phyloP scores from a whole-genome alignment of 2,329 filamentous ascomycete genomes.

The Monilinia polystroma region DNA sequence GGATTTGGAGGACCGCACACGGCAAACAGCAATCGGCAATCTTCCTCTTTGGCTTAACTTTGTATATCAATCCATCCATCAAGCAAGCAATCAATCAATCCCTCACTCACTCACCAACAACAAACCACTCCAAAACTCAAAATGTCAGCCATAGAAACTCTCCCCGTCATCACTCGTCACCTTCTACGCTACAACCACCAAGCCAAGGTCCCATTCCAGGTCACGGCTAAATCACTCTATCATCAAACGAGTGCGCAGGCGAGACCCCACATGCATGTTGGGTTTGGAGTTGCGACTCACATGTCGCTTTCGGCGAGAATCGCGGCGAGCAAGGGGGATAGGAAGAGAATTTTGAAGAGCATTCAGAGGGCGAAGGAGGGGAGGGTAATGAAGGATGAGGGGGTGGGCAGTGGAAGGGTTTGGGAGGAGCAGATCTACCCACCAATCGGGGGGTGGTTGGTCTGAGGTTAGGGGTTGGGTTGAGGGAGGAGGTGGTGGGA shows the following conservation, averaged over 20 bases:
- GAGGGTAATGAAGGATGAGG: neutral
- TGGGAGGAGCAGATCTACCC: conserved; percentile 18
- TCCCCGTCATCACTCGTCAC: conserved; percentile 6
- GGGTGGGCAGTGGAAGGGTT: neutral
- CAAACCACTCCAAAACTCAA: neutral
- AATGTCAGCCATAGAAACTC: neutral
- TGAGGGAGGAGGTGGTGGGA: neutral
- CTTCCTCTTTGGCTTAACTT: too few species aligned
- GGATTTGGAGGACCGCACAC: too few species aligned
- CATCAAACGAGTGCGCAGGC: neutral
- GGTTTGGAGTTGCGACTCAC: neutral
- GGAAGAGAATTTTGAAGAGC: conserved; percentile 11
- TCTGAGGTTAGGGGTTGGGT: neutral
- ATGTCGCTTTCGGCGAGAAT: conserved; percentile 6
- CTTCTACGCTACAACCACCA: conserved; percentile 11
- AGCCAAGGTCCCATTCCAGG: neutral
- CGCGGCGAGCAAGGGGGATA: conserved; percentile 8
- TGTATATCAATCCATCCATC: neutral
- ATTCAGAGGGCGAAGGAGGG: neutral
- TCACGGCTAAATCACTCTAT: neutral
- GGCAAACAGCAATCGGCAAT: too few species aligned
- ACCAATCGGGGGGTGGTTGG: neutral
- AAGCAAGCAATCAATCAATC: neutral
- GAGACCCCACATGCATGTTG: neutral
- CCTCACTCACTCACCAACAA: neutral